Evolutionary conservation across 2,329 filamentous ascomycete genomes (phyloP).

Genomic region (Phaeosphaeriaceae sp.): DNA sequence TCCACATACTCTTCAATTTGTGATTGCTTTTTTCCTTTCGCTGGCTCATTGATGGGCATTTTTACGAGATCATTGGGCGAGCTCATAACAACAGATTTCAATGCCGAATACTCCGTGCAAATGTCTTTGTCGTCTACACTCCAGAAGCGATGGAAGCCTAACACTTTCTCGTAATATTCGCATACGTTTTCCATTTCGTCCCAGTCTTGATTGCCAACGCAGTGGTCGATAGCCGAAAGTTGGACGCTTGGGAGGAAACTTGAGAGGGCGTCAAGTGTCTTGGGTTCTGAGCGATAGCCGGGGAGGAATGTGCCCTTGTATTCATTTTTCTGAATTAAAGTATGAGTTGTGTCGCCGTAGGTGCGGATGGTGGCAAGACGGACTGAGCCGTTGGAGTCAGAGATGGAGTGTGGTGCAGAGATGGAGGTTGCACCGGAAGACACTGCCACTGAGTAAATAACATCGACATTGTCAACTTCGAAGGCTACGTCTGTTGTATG

Average conservation of each 20-base stretch:
- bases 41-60: slow-evolving; percentile 98
- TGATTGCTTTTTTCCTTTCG: slow-evolving; percentile 83
- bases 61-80: slow-evolving; percentile 85
- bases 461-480: slow-evolving; percentile 87
- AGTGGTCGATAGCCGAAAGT: slow-evolving; percentile 87
- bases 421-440: slow-evolving; percentile 68
- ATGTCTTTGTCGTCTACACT: slow-evolving; percentile 92
- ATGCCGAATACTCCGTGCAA: slow-evolving; percentile 87
- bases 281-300: slow-evolving; percentile 69
- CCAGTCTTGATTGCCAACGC: slow-evolving; percentile 97
- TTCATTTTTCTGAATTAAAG: slow-evolving; percentile 73
- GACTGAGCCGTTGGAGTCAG: slow-evolving; percentile 70
- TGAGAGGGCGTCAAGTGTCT: slow-evolving; percentile 53
- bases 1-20: slow-evolving; percentile 90
- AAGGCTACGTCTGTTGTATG: slow-evolving; percentile 76
- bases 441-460: slow-evolving; percentile 78
- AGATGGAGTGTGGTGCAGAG: slow-evolving; percentile 60
- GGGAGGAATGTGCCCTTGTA: slow-evolving; percentile 84
- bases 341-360: slow-evolving; percentile 95
- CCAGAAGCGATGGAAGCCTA: slow-evolving; percentile 97
- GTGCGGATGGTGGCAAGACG: slow-evolving; percentile 82
- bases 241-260: slow-evolving; percentile 66
- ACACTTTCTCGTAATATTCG: slow-evolving; percentile 81
- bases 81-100: slow-evolving; percentile 90
- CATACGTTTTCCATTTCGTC: slow-evolving; percentile 76